phyloP scores from a whole-genome alignment of 768 basidiomycete species.

The Panellus pusillus region DNA sequence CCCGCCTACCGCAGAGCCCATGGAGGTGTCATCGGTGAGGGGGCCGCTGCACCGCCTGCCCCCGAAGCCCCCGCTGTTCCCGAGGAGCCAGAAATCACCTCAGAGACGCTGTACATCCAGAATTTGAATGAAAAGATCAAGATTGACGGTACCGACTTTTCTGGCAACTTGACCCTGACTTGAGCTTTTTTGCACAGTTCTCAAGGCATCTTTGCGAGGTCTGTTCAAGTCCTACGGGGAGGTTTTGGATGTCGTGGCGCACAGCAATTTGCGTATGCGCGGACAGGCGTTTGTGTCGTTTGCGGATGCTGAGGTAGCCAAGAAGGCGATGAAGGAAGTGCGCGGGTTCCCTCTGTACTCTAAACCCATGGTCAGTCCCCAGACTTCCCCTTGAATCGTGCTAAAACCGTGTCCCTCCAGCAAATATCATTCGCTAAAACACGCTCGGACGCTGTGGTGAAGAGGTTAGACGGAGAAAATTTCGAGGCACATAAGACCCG shows the following conservation, averaged over 20 bases:
- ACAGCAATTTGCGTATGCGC: slow-evolving; percentile 93
- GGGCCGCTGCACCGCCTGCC: slow-evolving; percentile 9
- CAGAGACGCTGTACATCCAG: slow-evolving; percentile 93
- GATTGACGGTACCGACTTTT: slow-evolving; percentile 54
- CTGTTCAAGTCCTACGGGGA: slow-evolving; percentile 94
- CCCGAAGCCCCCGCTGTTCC: slow-evolving; percentile 20
- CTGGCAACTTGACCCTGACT: slow-evolving; percentile 3
- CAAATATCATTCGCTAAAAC: slow-evolving; percentile 94
- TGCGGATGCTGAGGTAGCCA: slow-evolving; percentile 75
- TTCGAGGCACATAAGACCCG: slow-evolving; percentile 75
- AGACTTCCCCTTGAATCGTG: background rate
- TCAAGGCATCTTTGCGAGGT: slow-evolving; percentile 83
- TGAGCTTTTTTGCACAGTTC: slow-evolving; percentile 47
- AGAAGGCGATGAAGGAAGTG: slow-evolving; percentile 90
- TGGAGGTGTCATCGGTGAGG: slow-evolving; percentile 31
- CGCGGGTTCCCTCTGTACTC: slow-evolving; percentile 93
- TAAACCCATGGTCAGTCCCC: slow-evolving; percentile 82
- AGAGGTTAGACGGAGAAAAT: slow-evolving; percentile 61
- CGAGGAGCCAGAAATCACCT: slow-evolving; percentile 46
- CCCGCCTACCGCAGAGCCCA: slow-evolving; percentile 27
- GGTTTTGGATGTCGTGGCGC: slow-evolving; percentile 93
- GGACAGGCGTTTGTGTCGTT: slow-evolving; percentile 99
- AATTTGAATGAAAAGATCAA: slow-evolving; percentile 96
- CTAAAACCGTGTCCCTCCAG: slow-evolving; percentile 39
- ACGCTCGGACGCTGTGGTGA: slow-evolving; percentile 88